These are phyloP conservation scores for Fusarium cyanostomum DNA, from an alignment of 2,329 filamentous ascomycete species.

Conservation along the genomic window DNA sequence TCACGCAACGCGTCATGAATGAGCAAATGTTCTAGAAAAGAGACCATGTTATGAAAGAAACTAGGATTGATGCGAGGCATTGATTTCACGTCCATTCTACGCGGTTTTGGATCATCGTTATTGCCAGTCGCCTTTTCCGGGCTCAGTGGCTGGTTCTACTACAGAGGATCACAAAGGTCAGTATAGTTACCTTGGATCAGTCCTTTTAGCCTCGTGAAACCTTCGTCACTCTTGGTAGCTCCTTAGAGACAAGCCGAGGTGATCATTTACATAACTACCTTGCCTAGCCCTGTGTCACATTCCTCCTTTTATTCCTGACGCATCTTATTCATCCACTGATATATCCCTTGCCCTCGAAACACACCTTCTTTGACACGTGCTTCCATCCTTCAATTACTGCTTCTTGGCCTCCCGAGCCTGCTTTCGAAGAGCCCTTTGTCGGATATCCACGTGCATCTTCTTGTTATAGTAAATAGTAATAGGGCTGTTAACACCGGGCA, in stretches of 20 bases:
- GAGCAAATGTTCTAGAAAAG: neutral
- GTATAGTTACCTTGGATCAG: too few relatives aligned
- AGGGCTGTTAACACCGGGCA: conserved; percentile 60
- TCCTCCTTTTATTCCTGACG: conserved; percentile 8
- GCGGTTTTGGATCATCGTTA: neutral
- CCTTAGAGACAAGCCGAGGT: neutral
- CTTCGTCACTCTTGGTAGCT: too few relatives aligned
- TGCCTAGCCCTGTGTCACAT: neutral
- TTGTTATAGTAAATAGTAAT: conserved; percentile 61
- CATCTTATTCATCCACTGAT: neutral
- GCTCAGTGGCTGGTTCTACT: too few relatives aligned
- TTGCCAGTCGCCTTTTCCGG: neutral
- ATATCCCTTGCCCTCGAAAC: neutral
- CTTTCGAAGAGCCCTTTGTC: conserved; percentile 84
- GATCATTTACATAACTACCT: neutral
- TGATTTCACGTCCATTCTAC: neutral
- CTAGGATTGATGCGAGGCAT: neutral
- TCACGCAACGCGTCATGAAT: conserved; percentile 27
- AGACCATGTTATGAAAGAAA: neutral
- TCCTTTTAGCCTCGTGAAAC: too few relatives aligned
- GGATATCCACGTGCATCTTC: conserved; percentile 83
- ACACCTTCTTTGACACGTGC: neutral
- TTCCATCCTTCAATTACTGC: conserved; percentile 43
- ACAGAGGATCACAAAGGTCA: too few relatives aligned
- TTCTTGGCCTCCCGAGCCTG: conserved; percentile 84